Percentiles rank a stretch among this genome's conserved stretches.
phyloP scores from a whole-genome alignment of 805 yeast genomes.

The Nakazawaea pomicola region DNA sequence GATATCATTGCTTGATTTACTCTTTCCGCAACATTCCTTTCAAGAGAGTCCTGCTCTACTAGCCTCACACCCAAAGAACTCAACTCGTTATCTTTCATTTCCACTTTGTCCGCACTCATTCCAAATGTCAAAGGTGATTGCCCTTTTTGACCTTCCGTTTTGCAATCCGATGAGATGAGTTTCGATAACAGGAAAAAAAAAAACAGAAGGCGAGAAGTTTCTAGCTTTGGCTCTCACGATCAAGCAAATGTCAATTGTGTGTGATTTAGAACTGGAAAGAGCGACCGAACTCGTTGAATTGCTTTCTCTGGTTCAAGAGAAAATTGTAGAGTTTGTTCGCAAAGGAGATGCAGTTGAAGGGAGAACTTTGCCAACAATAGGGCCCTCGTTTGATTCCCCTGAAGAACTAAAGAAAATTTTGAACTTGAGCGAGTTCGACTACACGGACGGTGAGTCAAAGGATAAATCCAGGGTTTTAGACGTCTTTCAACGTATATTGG shows the following conservation, averaged over 20 bases:
- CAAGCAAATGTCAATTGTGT: conserved; percentile 12
- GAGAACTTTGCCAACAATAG: conserved; percentile 35
- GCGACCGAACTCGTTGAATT: conserved; percentile 53
- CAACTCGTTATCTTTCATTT: conserved; percentile 17
- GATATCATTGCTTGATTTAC: conserved; percentile 59
- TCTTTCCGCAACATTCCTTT: conserved; percentile 59
- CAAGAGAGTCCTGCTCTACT: conserved; percentile 79
- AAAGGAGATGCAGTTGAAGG: conserved; percentile 28
- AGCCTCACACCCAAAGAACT: conserved; percentile 47
- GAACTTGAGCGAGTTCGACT: conserved; percentile 22
- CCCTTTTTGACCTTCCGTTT: too few species aligned
- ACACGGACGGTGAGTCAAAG: conserved; percentile 31
- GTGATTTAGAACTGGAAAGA: conserved; percentile 43
- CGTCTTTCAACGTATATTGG: conserved; percentile 51
- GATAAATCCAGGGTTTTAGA: conserved; percentile 34
- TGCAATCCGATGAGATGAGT: too few species aligned
- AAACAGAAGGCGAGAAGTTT: neutral
- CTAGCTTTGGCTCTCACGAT: conserved; percentile 1
- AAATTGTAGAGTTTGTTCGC: conserved; percentile 48
- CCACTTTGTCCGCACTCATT: neutral
- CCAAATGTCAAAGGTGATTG: neutral
- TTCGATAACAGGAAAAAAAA: neutral
- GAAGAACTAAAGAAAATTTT: conserved; percentile 33
- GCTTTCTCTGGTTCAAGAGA: conserved; percentile 44
- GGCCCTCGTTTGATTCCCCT: conserved; percentile 47